Evolutionary conservation across 2,329 filamentous ascomycete species (phyloP).

Genomic region (Tolypocladium nubicola): DNA sequence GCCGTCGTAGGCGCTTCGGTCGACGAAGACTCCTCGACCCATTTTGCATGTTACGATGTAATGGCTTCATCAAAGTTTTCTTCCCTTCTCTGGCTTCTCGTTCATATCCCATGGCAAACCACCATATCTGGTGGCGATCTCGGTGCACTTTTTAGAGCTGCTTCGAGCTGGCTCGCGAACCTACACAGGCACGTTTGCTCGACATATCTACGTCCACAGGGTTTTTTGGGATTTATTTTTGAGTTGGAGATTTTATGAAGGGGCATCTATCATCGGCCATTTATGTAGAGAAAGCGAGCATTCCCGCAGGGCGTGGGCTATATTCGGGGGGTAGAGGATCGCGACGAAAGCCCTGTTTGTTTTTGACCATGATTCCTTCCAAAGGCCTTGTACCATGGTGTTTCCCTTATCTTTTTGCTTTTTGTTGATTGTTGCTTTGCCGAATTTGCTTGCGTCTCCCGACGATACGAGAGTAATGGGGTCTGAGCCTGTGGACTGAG

Average conservation of each 20-base stretch:
- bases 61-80: constrained; percentile 1
- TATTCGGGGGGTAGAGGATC: neutral
- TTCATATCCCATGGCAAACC: neutral
- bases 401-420: no score
- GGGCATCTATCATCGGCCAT: neutral
- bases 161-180: neutral
- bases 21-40: neutral
- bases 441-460: neutral
- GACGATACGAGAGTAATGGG: neutral
- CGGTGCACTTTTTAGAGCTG: neutral
- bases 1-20: constrained; percentile 1
- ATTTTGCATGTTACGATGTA: constrained; percentile 9
- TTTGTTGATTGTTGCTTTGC: neutral
- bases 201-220: neutral
- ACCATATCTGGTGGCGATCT: neutral
- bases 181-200: neutral
- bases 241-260: no score
- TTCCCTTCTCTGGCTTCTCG: neutral
- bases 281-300: neutral
- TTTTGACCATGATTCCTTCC: neutral
- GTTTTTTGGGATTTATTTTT: neutral
- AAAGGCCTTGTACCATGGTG: neutral
- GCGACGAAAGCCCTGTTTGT: neutral
- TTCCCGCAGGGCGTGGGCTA: neutral
- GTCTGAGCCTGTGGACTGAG: neutral